Percentiles rank a stretch among this genome's conserved stretches.
These are phyloP conservation scores for Quercus tomentella DNA, from an alignment of 331 rosid species.

Conservation along the genomic window DNA sequence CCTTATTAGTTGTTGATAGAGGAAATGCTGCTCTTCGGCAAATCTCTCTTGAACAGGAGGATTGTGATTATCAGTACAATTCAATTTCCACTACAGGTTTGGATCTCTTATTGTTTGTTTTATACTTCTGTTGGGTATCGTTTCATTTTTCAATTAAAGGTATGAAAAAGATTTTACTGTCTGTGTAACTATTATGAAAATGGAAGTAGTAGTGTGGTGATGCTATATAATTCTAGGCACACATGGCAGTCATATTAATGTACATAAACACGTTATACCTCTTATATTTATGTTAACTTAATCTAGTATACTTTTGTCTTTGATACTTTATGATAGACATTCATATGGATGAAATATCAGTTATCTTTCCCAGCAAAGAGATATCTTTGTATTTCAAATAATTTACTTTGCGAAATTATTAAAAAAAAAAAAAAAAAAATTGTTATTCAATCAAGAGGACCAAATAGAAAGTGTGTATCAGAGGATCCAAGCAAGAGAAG, in stretches of 20 bases:
- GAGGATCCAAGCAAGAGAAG: neutral
- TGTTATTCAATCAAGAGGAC: neutral
- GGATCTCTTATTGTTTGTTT: conserved; percentile 8
- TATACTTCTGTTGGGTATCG: neutral
- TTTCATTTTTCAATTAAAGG: neutral
- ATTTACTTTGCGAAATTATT: neutral
- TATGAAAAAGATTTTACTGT: neutral
- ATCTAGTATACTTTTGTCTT: neutral
- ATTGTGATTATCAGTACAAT: conserved; percentile 72
- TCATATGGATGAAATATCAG: neutral
- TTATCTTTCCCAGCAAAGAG: neutral
- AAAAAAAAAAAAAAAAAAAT: no score
- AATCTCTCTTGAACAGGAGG: conserved; percentile 81
- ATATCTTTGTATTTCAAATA: neutral
- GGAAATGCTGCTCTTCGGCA: conserved; percentile 97
- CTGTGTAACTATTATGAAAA: neutral
- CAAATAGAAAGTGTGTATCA: neutral
- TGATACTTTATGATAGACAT: neutral
- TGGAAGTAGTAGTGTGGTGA: neutral
- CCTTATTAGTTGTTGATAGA: conserved; percentile 90
- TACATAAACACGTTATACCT: neutral
- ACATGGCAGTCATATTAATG: neutral
- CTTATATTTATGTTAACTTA: neutral
- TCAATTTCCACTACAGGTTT: conserved; percentile 85
- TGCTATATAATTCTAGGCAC: neutral